Conservation (phyloP, 306 rosid species). For the Sechiopsis laciniata region DNA sequence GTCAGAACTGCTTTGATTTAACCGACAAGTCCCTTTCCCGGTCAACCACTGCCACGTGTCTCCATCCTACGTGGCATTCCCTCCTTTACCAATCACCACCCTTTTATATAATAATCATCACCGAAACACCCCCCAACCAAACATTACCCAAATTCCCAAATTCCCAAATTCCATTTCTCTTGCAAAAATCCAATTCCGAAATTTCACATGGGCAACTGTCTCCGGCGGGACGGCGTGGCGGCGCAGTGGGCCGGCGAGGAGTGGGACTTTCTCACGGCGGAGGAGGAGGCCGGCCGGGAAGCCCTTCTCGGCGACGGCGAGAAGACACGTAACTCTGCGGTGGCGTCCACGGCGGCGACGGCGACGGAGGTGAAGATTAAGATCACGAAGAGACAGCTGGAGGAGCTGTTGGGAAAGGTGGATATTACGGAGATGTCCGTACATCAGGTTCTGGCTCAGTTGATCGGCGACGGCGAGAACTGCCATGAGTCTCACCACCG, state of each 20-base stretch:
- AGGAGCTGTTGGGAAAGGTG: conserved; percentile 43
- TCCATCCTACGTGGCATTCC: conserved; percentile 19
- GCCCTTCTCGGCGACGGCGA: neutral
- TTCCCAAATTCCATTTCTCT: too few species aligned
- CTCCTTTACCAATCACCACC: neutral
- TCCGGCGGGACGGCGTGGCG: conserved; percentile 41
- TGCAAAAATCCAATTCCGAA: neutral
- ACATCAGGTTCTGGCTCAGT: conserved; percentile 46
- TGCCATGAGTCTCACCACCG: conserved; percentile 31
- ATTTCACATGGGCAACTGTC: conserved; percentile 62
- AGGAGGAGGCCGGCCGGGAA: neutral
- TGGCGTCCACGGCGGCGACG: neutral
- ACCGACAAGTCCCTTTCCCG: conserved; percentile 1
- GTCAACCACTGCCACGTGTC: conserved; percentile 16
- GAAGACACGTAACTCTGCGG: too few species aligned
- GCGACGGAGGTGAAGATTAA: conserved; percentile 57
- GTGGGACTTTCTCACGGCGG: conserved; percentile 30
- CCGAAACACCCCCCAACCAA: neutral
- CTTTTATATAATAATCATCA: neutral
- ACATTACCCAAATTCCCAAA: neutral
- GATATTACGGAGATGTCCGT: conserved; percentile 47
- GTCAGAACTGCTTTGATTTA: neutral
- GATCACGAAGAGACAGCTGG: conserved; percentile 67
- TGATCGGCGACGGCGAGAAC: conserved; percentile 31
- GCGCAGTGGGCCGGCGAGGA: conserved; percentile 39